Conservation (phyloP, 495 filamentous ascomycete species). For the Penicillium crystallinum region DNA sequence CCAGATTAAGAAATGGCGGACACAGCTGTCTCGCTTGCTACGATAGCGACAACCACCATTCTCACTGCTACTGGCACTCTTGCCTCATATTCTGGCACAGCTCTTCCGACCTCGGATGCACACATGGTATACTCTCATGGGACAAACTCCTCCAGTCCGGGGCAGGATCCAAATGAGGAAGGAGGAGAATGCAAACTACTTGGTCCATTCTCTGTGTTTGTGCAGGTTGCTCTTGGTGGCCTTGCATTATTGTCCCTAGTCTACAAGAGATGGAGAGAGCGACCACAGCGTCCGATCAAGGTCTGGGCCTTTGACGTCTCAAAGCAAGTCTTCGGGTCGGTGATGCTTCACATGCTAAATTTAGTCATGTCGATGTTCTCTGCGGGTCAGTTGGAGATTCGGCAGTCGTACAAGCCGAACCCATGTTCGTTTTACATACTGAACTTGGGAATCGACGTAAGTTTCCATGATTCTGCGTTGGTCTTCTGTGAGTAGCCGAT, state of each 20-base stretch:
- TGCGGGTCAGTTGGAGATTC: constrained; percentile 62
- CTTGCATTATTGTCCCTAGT: constrained; percentile 82
- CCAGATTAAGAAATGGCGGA: constrained; percentile 2
- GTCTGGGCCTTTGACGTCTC: constrained; percentile 97
- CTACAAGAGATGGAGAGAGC: constrained; percentile 87
- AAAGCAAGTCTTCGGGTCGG: constrained; percentile 94
- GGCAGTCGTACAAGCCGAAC: constrained; percentile 69
- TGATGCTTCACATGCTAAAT: constrained; percentile 85
- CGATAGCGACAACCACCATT: constrained; percentile 19
- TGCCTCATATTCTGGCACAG: background rate
- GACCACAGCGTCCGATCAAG: constrained; percentile 83
- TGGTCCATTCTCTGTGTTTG: constrained; percentile 79
- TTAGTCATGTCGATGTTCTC: constrained; percentile 93
- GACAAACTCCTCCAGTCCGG: constrained; percentile 4
- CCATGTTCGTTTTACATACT: constrained; percentile 94
- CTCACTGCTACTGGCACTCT: constrained; percentile 10
- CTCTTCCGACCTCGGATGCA: constrained; percentile 1
- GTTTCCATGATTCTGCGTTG: constrained; percentile 27
- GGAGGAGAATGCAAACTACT: constrained; percentile 75
- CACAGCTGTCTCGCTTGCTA: constrained; percentile 12
- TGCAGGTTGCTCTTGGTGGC: constrained; percentile 82
- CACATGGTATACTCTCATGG: constrained; percentile 20
- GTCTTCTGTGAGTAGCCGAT: background rate
- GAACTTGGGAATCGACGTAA: constrained; percentile 92
- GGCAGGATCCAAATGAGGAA: constrained; percentile 25